Evolutionary conservation across 106 monocot genomes (phyloP).

Genomic region (Hemerocallis citrina): DNA sequence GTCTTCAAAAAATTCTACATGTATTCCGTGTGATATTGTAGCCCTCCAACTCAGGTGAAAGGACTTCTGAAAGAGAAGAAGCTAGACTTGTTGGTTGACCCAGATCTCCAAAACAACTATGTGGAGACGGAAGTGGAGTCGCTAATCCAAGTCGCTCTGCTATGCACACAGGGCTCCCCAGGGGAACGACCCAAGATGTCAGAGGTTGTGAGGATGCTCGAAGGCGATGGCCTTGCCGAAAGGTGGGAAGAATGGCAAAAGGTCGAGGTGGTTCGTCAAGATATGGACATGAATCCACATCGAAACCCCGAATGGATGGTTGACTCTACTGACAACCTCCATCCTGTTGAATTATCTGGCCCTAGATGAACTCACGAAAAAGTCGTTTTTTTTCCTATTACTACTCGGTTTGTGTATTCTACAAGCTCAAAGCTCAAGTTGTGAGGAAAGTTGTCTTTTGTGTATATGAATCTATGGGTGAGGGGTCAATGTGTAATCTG

Average conservation of each 20-base stretch:
- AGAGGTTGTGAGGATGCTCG: conserved; percentile 72
- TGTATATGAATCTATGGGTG: too few relatives aligned
- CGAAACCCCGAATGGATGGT: conserved; percentile 38
- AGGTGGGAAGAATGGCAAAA: conserved; percentile 82
- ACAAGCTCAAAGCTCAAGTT: too few relatives aligned
- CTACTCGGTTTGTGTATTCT: too few relatives aligned
- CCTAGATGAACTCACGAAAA: conserved; percentile 32
- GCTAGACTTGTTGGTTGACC: conserved; percentile 63
- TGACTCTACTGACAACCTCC: conserved; percentile 49
- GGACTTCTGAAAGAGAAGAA: conserved; percentile 59
- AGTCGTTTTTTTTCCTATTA: too few relatives aligned
- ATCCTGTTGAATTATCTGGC: conserved; percentile 39
- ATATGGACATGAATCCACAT: conserved; percentile 19
- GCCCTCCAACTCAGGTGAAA: conserved; percentile 41
- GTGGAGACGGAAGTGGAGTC: conserved; percentile 55
- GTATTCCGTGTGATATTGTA: background rate
- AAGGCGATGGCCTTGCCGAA: conserved; percentile 72
- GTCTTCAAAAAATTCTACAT: too few relatives aligned
- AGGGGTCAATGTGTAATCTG: too few relatives aligned
- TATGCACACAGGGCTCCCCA: conserved; percentile 61
- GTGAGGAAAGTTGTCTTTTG: too few relatives aligned
- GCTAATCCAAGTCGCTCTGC: conserved; percentile 73
- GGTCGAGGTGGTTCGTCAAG: conserved; percentile 47
- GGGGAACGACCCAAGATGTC: conserved; percentile 68
- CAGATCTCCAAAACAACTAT: conserved; percentile 60